Evolutionary conservation across 306 rosid species (phyloP), one percentile per base, ranked within the genome.

Genomic region (Quercus berberidifolia): DNA sequence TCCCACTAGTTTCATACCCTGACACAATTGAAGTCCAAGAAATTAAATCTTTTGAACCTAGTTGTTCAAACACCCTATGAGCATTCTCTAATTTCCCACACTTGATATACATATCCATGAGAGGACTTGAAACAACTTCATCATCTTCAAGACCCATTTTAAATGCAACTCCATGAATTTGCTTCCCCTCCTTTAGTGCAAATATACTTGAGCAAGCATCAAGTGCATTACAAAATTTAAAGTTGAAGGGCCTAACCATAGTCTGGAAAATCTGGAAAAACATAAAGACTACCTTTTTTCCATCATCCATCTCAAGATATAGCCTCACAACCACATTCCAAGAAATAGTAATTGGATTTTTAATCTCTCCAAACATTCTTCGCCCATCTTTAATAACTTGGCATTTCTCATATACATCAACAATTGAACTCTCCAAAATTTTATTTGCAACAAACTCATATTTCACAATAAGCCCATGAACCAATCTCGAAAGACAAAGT

Each of bases 301-400:
- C 91, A 75, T 92, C 85, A 56, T 79, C 92, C 52, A 78, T 77
- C 79, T 90, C 97, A 41, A 89, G 91, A 83, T 88, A 89, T 79
- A 91, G 80, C 80, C 95, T 85, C 72, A 92, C 95, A 38, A 90
- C 82, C 70, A 92, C 91, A 89, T 92, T 92, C 93, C 95, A 92
- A 26, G 93, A 86, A 75, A 92, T 84, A 25, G 79, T 91, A 92
- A 82, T 92, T 5, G 87, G 93, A 56, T 56, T 70, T 1, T 76
- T 79, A 15, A 92, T 90, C 80, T 89, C 97, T 76, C 83, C 49
- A 82, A 92, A 92, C 86, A 89, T 86, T 73, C 54, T 85, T 25
- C 88, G 84, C 4, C 93, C 88, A 79, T 87, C 91, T 49, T 20
- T 20, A 75, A 92, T 90, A 62, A 76, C 71, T 79, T 74, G 59